phyloP scores from a whole-genome alignment of 2,329 filamentous ascomycete genomes.

The Fusarium fracticaudum region DNA sequence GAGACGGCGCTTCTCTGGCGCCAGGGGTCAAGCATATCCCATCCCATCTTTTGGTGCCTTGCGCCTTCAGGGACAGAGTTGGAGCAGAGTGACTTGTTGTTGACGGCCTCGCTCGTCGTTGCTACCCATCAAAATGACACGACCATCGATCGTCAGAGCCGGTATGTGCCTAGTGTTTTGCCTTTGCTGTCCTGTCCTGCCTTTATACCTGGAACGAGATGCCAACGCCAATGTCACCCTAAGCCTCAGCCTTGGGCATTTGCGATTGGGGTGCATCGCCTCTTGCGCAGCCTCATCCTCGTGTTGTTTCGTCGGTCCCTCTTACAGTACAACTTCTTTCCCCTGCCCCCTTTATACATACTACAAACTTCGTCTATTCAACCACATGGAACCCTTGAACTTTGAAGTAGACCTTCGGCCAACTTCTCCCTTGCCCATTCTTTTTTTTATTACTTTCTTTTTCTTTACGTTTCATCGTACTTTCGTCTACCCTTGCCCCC shows the following conservation, averaged over 20 bases:
- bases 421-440: constrained; percentile 22
- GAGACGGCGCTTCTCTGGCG: constrained; percentile 20
- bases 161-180: constrained; percentile 56
- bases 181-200: constrained; percentile 5
- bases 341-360: constrained; percentile 27
- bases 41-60: constrained; percentile 27
- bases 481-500: constrained; percentile 34
- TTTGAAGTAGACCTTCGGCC: constrained; percentile 2
- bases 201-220: constrained; percentile 11
- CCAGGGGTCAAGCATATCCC: constrained; percentile 29
- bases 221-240: constrained; percentile 8
- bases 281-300: constrained; percentile 26
- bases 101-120: constrained; percentile 30
- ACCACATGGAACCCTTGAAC: constrained; percentile 14
- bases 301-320: constrained; percentile 11
- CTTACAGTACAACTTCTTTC: constrained; percentile 18
- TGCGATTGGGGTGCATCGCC: constrained; percentile 15
- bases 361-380: constrained; percentile 22
- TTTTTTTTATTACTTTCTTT: constrained; percentile 32
- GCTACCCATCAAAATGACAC: constrained; percentile 59
- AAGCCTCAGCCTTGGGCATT: constrained; percentile 8
- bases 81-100: constrained; percentile 23
- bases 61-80: constrained; percentile 25
- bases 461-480: constrained; percentile 34
- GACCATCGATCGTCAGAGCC: constrained; percentile 68